Percentiles rank a stretch among this genome's conserved stretches.
phyloP scores from a whole-genome alignment of 768 basidiomycete genomes.

The Phylloporus rhodoxanthus region DNA sequence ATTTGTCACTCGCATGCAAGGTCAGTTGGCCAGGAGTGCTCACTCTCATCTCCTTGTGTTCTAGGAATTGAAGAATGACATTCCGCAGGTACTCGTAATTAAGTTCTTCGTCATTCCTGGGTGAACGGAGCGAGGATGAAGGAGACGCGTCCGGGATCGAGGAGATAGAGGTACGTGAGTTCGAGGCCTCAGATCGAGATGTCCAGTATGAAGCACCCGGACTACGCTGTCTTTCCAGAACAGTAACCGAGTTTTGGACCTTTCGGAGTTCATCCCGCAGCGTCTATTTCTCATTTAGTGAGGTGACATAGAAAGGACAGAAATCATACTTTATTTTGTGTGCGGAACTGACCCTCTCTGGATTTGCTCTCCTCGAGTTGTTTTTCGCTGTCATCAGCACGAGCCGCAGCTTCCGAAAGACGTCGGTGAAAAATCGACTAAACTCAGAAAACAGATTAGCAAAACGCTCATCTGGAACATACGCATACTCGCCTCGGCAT shows the following conservation, averaged over 20 bases:
- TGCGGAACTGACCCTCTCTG: constrained; percentile 63
- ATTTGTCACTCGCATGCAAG: constrained; percentile 3
- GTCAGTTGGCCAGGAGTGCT: constrained; percentile 26
- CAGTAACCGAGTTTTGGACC: constrained; percentile 85
- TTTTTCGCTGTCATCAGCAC: constrained; percentile 50
- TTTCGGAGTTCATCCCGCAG: constrained; percentile 93
- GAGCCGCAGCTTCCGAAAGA: constrained; percentile 43
- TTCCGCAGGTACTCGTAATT: constrained; percentile 95
- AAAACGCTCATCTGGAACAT: background rate
- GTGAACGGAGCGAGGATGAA: constrained; percentile 28
- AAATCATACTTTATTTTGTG: constrained; percentile 67
- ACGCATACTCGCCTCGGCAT: constrained; percentile 53
- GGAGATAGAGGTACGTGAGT: constrained; percentile 35
- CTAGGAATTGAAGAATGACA: constrained; percentile 93
- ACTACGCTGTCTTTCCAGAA: constrained; percentile 86
- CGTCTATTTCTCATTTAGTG: constrained; percentile 44
- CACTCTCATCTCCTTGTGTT: constrained; percentile 98
- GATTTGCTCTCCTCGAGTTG: constrained; percentile 68
- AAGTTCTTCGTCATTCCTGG: constrained; percentile 77
- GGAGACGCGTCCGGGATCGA: constrained; percentile 40
- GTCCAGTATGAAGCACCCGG: constrained; percentile 95
- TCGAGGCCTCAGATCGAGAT: constrained; percentile 34
- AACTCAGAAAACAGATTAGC: constrained; percentile 9
- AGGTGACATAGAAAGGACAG: background rate
- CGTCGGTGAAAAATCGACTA: constrained; percentile 44